Percentiles rank a stretch among this genome's conserved stretches.
Conservation (phyloP, 768 basidiomycete species). For the Boletus pseudo-olivaceus region DNA sequence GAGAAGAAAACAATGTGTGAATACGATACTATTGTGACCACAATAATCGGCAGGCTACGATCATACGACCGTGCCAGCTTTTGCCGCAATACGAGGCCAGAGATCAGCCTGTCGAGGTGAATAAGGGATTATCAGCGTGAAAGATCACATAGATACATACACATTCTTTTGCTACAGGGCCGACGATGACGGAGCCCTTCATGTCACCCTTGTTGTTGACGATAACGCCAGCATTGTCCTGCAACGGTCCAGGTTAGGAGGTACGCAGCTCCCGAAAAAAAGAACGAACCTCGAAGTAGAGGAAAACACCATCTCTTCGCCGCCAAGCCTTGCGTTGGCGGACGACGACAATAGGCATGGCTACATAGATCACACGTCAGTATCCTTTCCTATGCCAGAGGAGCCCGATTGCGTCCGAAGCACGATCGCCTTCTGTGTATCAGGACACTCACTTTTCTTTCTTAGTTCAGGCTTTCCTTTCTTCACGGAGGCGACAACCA, state of each 20-base stretch:
- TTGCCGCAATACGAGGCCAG: constrained; percentile 98
- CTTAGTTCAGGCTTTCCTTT: constrained; percentile 99
- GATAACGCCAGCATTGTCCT: constrained; percentile 97
- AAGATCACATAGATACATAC: constrained; percentile 43
- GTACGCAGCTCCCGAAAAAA: not conserved
- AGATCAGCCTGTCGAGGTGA: constrained; percentile 70
- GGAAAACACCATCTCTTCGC: constrained; percentile 96
- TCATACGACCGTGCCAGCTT: constrained; percentile 97
- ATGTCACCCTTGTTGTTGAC: too few species aligned
- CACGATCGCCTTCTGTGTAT: too few species aligned
- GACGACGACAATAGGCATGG: constrained; percentile 95
- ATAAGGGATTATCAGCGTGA: not conserved
- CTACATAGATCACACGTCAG: too few species aligned
- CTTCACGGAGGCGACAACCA: constrained; percentile 97
- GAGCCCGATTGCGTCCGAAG: not conserved
- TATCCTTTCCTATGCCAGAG: too few species aligned
- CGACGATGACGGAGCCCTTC: constrained; percentile 92
- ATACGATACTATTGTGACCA: constrained; percentile 11
- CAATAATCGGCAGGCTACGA: constrained; percentile 8
- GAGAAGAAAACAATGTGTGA: not conserved
- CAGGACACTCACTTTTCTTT: constrained; percentile 67
- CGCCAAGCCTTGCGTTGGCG: constrained; percentile 99
- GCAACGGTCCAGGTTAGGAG: not conserved
- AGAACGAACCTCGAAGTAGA: constrained; percentile 84
- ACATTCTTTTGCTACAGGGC: constrained; percentile 98